Evolutionary conservation across 1,284 basidiomycete species (phyloP).

Genomic region (Afroboletus lepidellus): DNA sequence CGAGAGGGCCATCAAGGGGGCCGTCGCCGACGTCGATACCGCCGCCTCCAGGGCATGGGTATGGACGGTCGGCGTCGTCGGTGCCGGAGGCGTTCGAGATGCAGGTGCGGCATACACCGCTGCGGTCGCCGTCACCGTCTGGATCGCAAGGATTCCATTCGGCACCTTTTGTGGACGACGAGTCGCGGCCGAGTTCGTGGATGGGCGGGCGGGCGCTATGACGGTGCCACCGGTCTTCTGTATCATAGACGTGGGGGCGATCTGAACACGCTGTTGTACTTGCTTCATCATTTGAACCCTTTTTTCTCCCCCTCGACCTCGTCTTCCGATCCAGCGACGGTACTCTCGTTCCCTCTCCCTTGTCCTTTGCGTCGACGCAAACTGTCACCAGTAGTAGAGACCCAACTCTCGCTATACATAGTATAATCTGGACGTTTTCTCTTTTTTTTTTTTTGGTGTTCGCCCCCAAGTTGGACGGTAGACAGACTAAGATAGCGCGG

Average conservation of each 20-base stretch:
- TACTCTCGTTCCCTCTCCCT: neutral
- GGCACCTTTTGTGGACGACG: neutral
- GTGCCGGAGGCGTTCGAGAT: slow-evolving; percentile 45
- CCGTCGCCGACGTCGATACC: neutral
- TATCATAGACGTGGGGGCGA: slow-evolving; percentile 18
- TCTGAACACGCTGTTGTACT: slow-evolving; percentile 13
- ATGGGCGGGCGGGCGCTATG: slow-evolving; percentile 42
- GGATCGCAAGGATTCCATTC: slow-evolving; percentile 15
- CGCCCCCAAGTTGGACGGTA: neutral
- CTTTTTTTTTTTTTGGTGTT: neutral
- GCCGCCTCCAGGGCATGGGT: neutral
- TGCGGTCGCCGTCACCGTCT: slow-evolving; percentile 6
- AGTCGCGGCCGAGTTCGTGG: slow-evolving; percentile 41
- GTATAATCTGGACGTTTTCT: neutral
- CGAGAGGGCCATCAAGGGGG: slow-evolving; percentile 3
- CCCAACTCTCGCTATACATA: neutral
- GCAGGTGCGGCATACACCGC: slow-evolving; percentile 42
- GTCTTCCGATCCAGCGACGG: no score
- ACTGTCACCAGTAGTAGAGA: neutral
- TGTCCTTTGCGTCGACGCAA: neutral
- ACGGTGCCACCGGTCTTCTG: slow-evolving; percentile 2
- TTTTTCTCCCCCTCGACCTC: neutral
- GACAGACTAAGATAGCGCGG: neutral
- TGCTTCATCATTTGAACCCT: slow-evolving; percentile 4
- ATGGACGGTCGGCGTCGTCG: slow-evolving; percentile 1